Base-by-base conservation (phyloP, 768 basidiomycete genomes). In the Ramaria rubella region DNA sequence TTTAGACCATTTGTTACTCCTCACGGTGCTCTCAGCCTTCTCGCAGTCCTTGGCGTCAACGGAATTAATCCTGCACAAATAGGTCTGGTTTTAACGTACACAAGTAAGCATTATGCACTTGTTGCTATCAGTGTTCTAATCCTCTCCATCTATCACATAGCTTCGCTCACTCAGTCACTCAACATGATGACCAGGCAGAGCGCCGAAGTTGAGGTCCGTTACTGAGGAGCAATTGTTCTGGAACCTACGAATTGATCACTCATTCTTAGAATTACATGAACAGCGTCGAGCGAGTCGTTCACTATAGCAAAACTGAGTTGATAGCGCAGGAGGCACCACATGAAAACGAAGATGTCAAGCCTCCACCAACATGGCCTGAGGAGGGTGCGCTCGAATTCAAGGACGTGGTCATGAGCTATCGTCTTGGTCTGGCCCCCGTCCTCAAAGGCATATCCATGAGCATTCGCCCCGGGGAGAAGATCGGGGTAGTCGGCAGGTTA, bases 221-320 rank as follows among this genome's bases (percentile, higher is more conserved):
- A 23, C 75, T n/a, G 59, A 72, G 67, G 15, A 59, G 11, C 36
- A n/a, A 38, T n/a, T n/a, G 11, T 38, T 11, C 36, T n/a, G 11
- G n/a, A 26, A 19, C 38, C 24, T 7, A 12, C 31, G 14, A 3
- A n/a, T n/a, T n/a, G n/a, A n/a, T n/a, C n/a, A n/a, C n/a, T n/a
- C n/a, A n/a, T n/a, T n/a, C n/a, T n/a, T 40, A 82, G 79, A 83
- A 82, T 62, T 78, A 84, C 64, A 80, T 86, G 77, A 82, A 83
- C 62, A 77, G 82, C 8, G 82, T 83, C 0, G 83, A 86, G 67
- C 70, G 81, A 69, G 80, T 83, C 6, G 75, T 78, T 1, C 74
- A 82, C 58, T 86, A 82, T 64, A 80, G 79, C 43, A 72, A 70
- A 48, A 69, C 65, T 0, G 76, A 78, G 49, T 57, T 69, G n/a